phyloP scores from a whole-genome alignment of 208 protist genomes.

The Kentomonas sorsogonicus region DNA sequence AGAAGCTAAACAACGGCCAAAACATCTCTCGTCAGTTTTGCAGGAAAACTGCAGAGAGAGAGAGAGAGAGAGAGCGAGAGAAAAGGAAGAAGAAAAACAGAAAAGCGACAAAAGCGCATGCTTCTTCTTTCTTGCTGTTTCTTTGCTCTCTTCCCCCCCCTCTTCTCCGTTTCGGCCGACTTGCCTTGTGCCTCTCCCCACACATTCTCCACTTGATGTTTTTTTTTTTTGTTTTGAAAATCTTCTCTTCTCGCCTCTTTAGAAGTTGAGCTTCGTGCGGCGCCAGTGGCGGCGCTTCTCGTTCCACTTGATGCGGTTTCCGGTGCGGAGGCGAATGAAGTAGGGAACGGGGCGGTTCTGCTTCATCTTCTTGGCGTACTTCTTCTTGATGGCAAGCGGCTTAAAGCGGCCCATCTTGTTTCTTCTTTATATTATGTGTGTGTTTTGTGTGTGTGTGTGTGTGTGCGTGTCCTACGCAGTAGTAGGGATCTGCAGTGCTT shows the following conservation, averaged over 20 bases:
- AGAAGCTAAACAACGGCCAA: too few relatives aligned
- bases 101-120: not conserved
- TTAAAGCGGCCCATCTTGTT: slow-evolving; percentile 85
- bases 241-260: slow-evolving; percentile 14
- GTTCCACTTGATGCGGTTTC: slow-evolving; percentile 92
- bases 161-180: not conserved
- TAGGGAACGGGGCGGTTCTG: slow-evolving; percentile 93
- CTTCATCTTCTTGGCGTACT: slow-evolving; percentile 93
- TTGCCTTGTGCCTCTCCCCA: too few relatives aligned
- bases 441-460: too few relatives aligned
- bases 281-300: slow-evolving; percentile 95
- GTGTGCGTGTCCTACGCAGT: too few relatives aligned
- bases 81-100: slow-evolving; percentile 7
- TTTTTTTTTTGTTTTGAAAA: too few relatives aligned
- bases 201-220: too few relatives aligned
- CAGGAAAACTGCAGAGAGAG: slow-evolving; percentile 3
- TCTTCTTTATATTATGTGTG: slow-evolving; percentile 3
- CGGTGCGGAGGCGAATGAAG: slow-evolving; percentile 90
- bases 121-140: not conserved
- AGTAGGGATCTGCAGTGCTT: too few relatives aligned
- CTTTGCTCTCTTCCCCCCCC: not conserved
- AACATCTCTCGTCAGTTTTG: too few relatives aligned
- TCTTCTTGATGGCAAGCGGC: slow-evolving; percentile 90
- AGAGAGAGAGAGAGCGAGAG: not conserved
- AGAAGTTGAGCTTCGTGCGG: slow-evolving; percentile 93